phyloP scores from a whole-genome alignment of 1,139 yeast genomes.

The Hemisphaericaspora lyxosophila region DNA sequence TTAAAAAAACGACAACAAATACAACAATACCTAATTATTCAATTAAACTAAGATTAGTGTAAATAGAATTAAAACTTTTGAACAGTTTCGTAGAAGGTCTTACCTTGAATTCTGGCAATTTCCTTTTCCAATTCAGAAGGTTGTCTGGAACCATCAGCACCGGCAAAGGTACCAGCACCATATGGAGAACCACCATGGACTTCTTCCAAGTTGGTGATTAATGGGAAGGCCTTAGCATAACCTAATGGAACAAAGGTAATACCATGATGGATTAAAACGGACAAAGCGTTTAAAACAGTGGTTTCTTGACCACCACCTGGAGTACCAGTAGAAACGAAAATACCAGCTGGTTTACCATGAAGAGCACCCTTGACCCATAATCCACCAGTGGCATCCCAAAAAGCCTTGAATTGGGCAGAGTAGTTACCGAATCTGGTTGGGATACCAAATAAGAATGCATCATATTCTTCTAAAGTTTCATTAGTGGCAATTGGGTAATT shows the following conservation, averaged over 20 bases:
- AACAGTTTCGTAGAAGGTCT: constrained; percentile 50
- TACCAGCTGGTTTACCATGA: constrained; percentile 73
- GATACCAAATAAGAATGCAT: constrained; percentile 75
- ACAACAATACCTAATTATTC: too few species aligned
- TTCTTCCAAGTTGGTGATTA: constrained; percentile 60
- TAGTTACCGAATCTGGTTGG: constrained; percentile 83
- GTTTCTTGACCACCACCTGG: constrained; percentile 85
- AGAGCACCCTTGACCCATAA: constrained; percentile 78
- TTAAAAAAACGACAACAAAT: too few species aligned
- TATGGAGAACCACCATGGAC: constrained; percentile 84
- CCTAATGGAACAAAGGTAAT: constrained; percentile 80
- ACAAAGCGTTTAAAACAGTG: constrained; percentile 63
- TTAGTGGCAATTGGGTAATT: constrained; percentile 67
- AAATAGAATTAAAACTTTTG: constrained; percentile 26
- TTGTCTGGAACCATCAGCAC: constrained; percentile 75
- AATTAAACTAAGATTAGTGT: too few species aligned
- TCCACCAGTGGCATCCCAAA: constrained; percentile 82
- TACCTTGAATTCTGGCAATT: constrained; percentile 65
- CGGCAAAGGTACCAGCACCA: constrained; percentile 88
- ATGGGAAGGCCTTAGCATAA: constrained; percentile 61
- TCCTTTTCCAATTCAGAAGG: constrained; percentile 66
- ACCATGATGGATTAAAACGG: constrained; percentile 77
- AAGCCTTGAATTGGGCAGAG: constrained; percentile 80
- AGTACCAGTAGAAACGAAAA: constrained; percentile 77
- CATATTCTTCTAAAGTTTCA: constrained; percentile 62